Percentiles rank a stretch among this genome's conserved stretches.
phyloP scores from a whole-genome alignment of 2,329 filamentous ascomycete species.

The Aaosphaeria arxii region DNA sequence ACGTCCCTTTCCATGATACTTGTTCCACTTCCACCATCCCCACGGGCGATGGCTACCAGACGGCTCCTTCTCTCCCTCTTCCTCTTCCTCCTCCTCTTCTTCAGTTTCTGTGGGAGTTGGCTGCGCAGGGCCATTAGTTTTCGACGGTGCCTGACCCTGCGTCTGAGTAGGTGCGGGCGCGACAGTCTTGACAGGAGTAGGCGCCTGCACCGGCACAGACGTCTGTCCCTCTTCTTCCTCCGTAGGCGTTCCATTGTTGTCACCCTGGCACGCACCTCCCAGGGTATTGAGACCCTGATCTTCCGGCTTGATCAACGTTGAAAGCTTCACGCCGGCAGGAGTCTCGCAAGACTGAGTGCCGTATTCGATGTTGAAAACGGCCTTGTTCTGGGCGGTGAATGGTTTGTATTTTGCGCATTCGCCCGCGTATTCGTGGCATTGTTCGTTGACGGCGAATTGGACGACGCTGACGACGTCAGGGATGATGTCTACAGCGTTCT shows the following conservation, averaged over 20 bases:
- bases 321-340: constrained; percentile 14
- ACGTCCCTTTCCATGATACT: too few species aligned
- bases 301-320: constrained; percentile 14
- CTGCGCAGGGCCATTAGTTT: neutral
- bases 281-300: constrained; percentile 13
- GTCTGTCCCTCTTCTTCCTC: neutral
- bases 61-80: neutral
- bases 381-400: constrained; percentile 60
- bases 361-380: constrained; percentile 71
- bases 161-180: neutral
- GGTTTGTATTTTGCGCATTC: constrained; percentile 57
- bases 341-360: constrained; percentile 37
- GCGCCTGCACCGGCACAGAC: neutral
- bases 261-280: constrained; percentile 9
- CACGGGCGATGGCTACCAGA: neutral
- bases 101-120: neutral
- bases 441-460: constrained; percentile 67
- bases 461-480: constrained; percentile 47
- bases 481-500: constrained; percentile 64
- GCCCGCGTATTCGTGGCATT: constrained; percentile 25
- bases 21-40: neutral
- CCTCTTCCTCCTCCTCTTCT: neutral
- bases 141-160: neutral
- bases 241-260: constrained; percentile 1
- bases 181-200: neutral